A percentile compares a stretch with the other conserved stretches of the same genome.
Evolutionary conservation across 352 stramenopile species (phyloP).

Genomic region (Phytopythium chamaehyphon): DNA sequence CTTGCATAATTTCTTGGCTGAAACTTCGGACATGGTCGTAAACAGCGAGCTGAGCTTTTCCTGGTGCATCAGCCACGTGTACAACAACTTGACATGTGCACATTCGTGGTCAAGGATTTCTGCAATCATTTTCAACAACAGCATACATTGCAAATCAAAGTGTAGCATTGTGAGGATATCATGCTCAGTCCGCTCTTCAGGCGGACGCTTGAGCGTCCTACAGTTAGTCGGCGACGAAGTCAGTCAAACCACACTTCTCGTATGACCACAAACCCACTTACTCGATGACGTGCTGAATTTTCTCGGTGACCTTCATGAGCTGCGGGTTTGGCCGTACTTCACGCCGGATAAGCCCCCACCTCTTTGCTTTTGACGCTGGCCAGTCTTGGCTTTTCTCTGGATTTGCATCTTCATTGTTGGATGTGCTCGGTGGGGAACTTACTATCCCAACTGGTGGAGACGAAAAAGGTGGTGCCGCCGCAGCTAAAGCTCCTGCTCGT

Average conservation of each 20-base stretch:
- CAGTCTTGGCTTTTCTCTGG: background rate
- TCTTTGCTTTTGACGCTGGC: constrained; percentile 1
- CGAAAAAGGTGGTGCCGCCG: background rate
- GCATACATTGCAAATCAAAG: background rate
- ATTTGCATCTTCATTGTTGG: background rate
- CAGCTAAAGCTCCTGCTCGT: background rate
- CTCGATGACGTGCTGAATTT: constrained; percentile 67
- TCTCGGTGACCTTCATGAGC: constrained; percentile 57
- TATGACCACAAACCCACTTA: constrained; percentile 14
- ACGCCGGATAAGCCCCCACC: constrained; percentile 24
- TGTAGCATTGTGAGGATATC: constrained; percentile 40
- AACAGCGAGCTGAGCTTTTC: constrained; percentile 86
- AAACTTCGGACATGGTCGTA: constrained; percentile 82
- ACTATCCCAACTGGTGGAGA: background rate
- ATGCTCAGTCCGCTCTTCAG: constrained; percentile 61
- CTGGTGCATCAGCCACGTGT: constrained; percentile 83
- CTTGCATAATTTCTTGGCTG: constrained; percentile 81
- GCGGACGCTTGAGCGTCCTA: constrained; percentile 58
- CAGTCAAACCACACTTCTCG: background rate
- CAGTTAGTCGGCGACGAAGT: constrained; percentile 1
- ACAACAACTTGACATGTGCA: constrained; percentile 62
- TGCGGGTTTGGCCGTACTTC: constrained; percentile 41
- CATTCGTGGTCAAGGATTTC: constrained; percentile 5
- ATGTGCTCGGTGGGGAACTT: background rate
- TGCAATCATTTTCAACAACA: constrained; percentile 4